These are phyloP conservation scores for Metrosideros polymorpha DNA, from an alignment of 441 rosid species.

Conservation along the genomic window DNA sequence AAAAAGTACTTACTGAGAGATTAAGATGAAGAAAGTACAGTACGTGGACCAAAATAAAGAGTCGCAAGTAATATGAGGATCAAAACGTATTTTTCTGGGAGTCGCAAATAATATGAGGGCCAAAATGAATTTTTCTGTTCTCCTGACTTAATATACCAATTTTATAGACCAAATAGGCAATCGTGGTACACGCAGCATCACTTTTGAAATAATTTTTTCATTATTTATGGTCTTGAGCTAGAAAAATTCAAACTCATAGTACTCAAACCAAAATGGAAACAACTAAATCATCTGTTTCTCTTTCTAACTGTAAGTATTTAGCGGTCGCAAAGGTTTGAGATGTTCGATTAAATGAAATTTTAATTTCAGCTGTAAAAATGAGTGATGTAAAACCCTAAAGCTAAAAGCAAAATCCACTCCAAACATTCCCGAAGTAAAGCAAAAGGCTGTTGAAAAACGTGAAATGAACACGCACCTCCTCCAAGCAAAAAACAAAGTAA, in stretches of 20 bases:
- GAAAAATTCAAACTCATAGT: background rate
- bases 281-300: background rate
- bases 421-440: background rate
- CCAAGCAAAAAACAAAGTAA: accelerated
- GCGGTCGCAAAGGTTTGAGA: too few species aligned
- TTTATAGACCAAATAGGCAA: background rate
- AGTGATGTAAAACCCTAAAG: too few species aligned
- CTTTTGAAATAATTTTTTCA: background rate
- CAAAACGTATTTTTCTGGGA: background rate
- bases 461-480: background rate
- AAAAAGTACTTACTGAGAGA: background rate
- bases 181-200: background rate
- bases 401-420: too few species aligned
- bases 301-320: too few species aligned
- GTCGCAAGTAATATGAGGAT: background rate
- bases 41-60: background rate
- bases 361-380: too few species aligned
- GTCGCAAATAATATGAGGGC: background rate
- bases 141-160: background rate
- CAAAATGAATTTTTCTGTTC: background rate
- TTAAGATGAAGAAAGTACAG: background rate
- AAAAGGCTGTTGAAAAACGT: background rate
- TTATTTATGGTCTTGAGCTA: background rate
- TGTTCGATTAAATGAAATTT: too few species aligned
- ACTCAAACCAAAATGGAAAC: background rate